Percentiles rank a stretch among this genome's conserved stretches.
Evolutionary conservation across 768 basidiomycete genomes (phyloP).

Genomic region (Postia placenta): DNA sequence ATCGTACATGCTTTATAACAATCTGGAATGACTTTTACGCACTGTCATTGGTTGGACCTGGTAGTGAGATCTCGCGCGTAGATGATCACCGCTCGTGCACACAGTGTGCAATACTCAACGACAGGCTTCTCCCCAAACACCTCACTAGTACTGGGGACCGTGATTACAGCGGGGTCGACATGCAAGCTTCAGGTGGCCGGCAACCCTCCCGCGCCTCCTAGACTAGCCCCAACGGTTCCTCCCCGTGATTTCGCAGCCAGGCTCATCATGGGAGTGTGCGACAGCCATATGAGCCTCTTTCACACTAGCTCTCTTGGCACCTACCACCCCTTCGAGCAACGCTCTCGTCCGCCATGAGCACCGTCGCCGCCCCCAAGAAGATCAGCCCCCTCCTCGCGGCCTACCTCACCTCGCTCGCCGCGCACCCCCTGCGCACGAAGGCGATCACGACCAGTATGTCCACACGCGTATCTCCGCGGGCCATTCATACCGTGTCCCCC

Average conservation of each 20-base stretch:
- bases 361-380: constrained; percentile 20
- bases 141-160: no score
- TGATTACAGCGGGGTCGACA: no score
- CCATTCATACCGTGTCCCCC: background rate
- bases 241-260: no score
- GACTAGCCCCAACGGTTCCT: background rate
- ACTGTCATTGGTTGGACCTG: background rate
- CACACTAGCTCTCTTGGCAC: background rate
- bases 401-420: constrained; percentile 63
- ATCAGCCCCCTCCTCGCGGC: constrained; percentile 49
- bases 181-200: no score
- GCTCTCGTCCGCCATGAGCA: constrained; percentile 13
- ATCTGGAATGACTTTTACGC: background rate
- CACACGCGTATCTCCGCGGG: no score
- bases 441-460: constrained; percentile 64
- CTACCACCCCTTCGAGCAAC: no score
- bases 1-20: constrained; percentile 4
- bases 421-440: constrained; percentile 76
- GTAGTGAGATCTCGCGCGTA: background rate
- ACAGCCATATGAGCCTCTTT: background rate
- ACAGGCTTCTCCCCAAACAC: no score
- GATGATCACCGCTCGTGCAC: no score
- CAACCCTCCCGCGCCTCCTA: background rate
- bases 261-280: background rate
- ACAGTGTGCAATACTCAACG: no score